Base-by-base conservation (phyloP, 805 yeast species). In the Ogataea pignaliae region DNA sequence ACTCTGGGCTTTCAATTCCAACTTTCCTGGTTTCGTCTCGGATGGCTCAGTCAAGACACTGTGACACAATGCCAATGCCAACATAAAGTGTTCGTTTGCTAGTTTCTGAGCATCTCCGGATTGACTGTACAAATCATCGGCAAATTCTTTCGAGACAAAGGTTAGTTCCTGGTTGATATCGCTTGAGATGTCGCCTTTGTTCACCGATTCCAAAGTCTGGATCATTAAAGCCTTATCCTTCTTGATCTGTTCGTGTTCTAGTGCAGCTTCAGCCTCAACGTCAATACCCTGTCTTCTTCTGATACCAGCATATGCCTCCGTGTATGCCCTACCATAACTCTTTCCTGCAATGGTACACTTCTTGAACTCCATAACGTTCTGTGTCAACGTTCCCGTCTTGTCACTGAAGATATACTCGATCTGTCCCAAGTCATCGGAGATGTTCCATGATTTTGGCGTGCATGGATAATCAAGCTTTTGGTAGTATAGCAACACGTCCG, bases 391-490 rank as follows among this genome's bases (percentile, higher is more conserved):
- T 48, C 95, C 95, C 0, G 95, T 85, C 60, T 85, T 85, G 65
- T 85, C 95, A 65, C 88, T 81, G 62, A 86, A 86, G 39, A 86
- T 79, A 59, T 86, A 86, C 60, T 86, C 95, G 51, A 86, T 82
- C 62, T 86, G 95, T 29, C 95, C 95, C 54, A 86, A 68, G 64
- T 86, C 95, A 69, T 86, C 95, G 3, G 90, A 83, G 36, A 86
- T 85, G 57, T 79, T 83, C 95, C 95, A 86, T 0, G 90, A 75
- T 57, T 85, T 85, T 13, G 95, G 93, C 10, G 85, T 80, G 61
- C 95, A 86, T 3, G 93, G 91, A 55, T 79, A 85, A 61, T 86
- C 91, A 47, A 86, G 64, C 42, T 63, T 71, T 35, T 74, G 78
- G 55, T 84, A 81, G 60, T 85, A 86, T 80, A 86, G 79, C 41